Evolutionary conservation across 2,329 filamentous ascomycete species (phyloP).

Genomic region (Ustulina deusta): DNA sequence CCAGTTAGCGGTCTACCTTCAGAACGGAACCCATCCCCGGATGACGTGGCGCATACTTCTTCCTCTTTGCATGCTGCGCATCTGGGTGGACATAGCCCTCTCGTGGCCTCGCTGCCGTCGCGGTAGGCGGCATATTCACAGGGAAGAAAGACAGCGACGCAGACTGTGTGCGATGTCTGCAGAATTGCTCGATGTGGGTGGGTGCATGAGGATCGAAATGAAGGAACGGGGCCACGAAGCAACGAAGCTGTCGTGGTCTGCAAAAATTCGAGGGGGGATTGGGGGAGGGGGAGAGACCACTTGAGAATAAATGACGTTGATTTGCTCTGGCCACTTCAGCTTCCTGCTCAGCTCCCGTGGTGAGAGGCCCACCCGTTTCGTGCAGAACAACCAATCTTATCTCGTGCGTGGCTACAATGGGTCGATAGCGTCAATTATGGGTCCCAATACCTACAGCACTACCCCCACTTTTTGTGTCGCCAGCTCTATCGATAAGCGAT

Average conservation of each 20-base stretch:
- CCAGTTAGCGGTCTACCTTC: constrained; percentile 20
- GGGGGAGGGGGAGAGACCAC: constrained; percentile 29
- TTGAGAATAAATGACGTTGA: constrained; percentile 43
- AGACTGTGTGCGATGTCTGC: constrained; percentile 1
- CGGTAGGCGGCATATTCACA: constrained; percentile 43
- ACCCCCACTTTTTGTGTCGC: background rate
- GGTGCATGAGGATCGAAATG: background rate
- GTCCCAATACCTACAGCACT: background rate
- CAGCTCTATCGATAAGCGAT: constrained; percentile 32
- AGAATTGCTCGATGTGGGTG: background rate
- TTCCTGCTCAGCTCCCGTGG: constrained; percentile 13
- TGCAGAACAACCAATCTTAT: constrained; percentile 14
- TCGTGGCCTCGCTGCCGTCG: constrained; percentile 32
- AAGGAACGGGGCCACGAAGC: constrained; percentile 21
- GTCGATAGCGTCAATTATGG: constrained; percentile 17
- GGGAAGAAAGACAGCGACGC: background rate
- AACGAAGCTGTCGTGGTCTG: constrained; percentile 26
- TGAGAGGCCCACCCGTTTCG: background rate
- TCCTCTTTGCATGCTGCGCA: constrained; percentile 51
- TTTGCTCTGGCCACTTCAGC: constrained; percentile 15
- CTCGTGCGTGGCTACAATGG: constrained; percentile 4
- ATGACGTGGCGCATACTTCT: constrained; percentile 47
- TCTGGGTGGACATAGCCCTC: constrained; percentile 47
- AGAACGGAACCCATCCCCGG: background rate
- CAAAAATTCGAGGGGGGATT: constrained; percentile 23